These are phyloP conservation scores for Euphorbia lathyris DNA, from an alignment of 345 rosid species.

Conservation along the genomic window DNA sequence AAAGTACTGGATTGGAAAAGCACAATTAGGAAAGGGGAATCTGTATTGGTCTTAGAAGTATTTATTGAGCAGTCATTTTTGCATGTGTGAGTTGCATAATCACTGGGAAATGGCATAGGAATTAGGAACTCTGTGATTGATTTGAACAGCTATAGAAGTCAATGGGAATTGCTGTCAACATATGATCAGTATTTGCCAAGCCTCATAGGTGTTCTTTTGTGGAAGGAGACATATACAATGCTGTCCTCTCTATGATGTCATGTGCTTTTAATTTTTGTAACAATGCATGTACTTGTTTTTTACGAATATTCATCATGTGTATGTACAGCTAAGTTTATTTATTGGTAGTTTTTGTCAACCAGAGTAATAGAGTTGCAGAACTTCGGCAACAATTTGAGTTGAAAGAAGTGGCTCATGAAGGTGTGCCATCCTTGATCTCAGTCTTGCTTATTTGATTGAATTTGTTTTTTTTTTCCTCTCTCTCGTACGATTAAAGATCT, in stretches of 20 bases:
- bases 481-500: background rate
- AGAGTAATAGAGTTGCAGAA: conserved; percentile 67
- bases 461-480: background rate
- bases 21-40: background rate
- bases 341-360: conserved; percentile 28
- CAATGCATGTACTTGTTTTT: background rate
- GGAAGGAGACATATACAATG: background rate
- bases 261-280: background rate
- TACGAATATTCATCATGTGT: background rate
- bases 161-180: background rate
- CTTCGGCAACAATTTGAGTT: conserved; percentile 63
- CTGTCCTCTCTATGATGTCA: conserved; percentile 1
- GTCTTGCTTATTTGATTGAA: background rate
- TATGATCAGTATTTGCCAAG: conserved; percentile 4
- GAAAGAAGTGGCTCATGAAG: conserved; percentile 75
- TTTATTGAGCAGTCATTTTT: background rate
- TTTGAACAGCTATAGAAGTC: background rate
- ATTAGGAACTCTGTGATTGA: background rate
- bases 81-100: background rate
- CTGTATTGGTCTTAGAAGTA: background rate
- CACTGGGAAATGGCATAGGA: background rate
- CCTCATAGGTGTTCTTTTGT: background rate
- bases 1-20: background rate
- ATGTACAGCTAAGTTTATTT: background rate
- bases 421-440: conserved; percentile 31